Evolutionary conservation across 768 basidiomycete genomes (phyloP), one percentile per base, ranked within the genome.

Genomic region (Piloderma croceum): DNA sequence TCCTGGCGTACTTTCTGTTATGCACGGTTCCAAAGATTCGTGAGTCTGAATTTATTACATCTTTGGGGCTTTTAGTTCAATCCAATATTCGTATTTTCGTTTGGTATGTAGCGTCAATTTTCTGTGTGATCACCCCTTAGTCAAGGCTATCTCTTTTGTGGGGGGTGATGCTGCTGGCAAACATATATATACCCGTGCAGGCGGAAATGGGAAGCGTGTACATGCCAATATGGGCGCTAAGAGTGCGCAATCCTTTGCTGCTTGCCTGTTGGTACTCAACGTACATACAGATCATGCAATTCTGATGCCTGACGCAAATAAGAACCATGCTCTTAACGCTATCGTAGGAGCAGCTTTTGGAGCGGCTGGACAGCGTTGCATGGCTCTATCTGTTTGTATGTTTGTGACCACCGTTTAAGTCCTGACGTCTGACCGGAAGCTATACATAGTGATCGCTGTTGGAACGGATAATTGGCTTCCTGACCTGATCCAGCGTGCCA

Each of bases 101-200:
- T n/a, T n/a, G n/a, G 61, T 64, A 13, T 58, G 58, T 6, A 68
- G 70, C 7, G 72, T 74, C 46, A 70, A 74, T 48, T 49, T 50
- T 12, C 66, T 74, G 36, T 71, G 68, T 50, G 67, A 70, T 46
- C 64, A 70, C 45, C 68, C 68, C 12, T 47, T 58, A 3, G 70
- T 74, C 60, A 70, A 69, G 48, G 72, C 71, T 23, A 71, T 73
- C 51, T 62, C 62, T n/a, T 74, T 74, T 43, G 72, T 74, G 11
- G 71, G 72, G 0, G 63, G 65, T 18, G 64, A 74, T 50, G 49
- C 49, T 7, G 72, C 72, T 1, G 72, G 72, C 3, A 60, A 65
- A 41, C 68, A 72, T 50, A 74, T 74, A 39, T 71, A 65, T 42
- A 59, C 69, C 37, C 44, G 67, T 15, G 70, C 65, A 3, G 62